These are phyloP conservation scores for Massospora cicadina DNA, from an alignment of 371 early-diverging fungal species.

Conservation along the genomic window DNA sequence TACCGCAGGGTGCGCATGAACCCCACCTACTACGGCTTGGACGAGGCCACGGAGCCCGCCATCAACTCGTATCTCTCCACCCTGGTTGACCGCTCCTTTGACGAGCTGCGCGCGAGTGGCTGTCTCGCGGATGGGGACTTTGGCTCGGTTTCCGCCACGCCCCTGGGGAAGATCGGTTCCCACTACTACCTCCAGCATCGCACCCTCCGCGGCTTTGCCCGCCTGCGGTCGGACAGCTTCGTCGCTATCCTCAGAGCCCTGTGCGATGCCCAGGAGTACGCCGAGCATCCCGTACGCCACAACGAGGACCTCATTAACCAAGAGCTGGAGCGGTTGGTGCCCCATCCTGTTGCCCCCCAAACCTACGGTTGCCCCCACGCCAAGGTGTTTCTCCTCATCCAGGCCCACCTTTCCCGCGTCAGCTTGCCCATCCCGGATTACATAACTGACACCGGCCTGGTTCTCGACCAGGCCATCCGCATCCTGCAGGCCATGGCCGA, in stretches of 20 bases:
- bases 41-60: constrained; percentile 42
- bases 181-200: constrained; percentile 73
- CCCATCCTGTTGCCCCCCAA: constrained; percentile 28
- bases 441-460: constrained; percentile 75
- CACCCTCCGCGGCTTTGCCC: constrained; percentile 49
- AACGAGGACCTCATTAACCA: constrained; percentile 76
- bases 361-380: constrained; percentile 65
- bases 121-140: constrained; percentile 50
- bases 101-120: constrained; percentile 39
- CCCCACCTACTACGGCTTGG: constrained; percentile 87
- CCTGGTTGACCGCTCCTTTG: constrained; percentile 47
- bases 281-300: constrained; percentile 78
- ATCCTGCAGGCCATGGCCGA: constrained; percentile 85
- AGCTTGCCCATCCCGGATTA: constrained; percentile 70
- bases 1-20: constrained; percentile 79
- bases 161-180: constrained; percentile 64
- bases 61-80: constrained; percentile 55
- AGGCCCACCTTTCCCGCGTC: constrained; percentile 57
- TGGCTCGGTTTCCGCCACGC: constrained; percentile 40
- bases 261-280: constrained; percentile 66
- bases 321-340: constrained; percentile 42
- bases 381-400: constrained; percentile 76
- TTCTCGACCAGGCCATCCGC: constrained; percentile 81
- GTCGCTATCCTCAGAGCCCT: constrained; percentile 48
- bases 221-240: constrained; percentile 18